Evolutionary conservation across 1,284 basidiomycete genomes (phyloP).

Genomic region (Phylloporus sp.): DNA sequence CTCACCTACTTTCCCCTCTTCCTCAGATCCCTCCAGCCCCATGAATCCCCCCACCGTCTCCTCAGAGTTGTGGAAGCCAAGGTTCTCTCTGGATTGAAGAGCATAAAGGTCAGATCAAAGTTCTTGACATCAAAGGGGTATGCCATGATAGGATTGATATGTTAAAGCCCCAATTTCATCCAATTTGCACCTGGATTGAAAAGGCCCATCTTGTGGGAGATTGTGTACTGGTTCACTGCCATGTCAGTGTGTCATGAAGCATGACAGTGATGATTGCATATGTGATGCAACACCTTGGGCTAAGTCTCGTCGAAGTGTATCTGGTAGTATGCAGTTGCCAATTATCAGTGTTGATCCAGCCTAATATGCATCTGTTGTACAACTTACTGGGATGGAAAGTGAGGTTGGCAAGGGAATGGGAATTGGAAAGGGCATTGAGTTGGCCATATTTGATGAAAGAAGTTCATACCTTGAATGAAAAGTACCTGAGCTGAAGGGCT

Average conservation of each 20-base stretch:
- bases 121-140: constrained; percentile 87
- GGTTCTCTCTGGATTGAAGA: constrained; percentile 89
- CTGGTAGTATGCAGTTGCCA: constrained; percentile 85
- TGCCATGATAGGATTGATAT: constrained; percentile 97
- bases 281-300: constrained; percentile 91
- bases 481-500: constrained; percentile 59
- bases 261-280: constrained; percentile 97
- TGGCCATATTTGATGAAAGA: constrained; percentile 83
- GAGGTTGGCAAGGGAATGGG: constrained; percentile 74
- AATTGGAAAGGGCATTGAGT: constrained; percentile 65
- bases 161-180: constrained; percentile 84
- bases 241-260: constrained; percentile 92
- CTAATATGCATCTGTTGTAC: constrained; percentile 91
- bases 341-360: constrained; percentile 89
- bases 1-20: constrained; percentile 38
- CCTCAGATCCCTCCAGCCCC: constrained; percentile 3
- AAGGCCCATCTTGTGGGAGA: constrained; percentile 81
- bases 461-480: constrained; percentile 80
- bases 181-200: constrained; percentile 94
- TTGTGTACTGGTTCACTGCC: constrained; percentile 93
- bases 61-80: constrained; percentile 55
- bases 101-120: constrained; percentile 84
- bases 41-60: constrained; percentile 29
- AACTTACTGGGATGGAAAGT: constrained; percentile 95
- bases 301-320: constrained; percentile 92